Percentiles rank a stretch among this genome's conserved stretches.
phyloP scores from a whole-genome alignment of 106 monocot genomes.

The Amphibolis antarctica region DNA sequence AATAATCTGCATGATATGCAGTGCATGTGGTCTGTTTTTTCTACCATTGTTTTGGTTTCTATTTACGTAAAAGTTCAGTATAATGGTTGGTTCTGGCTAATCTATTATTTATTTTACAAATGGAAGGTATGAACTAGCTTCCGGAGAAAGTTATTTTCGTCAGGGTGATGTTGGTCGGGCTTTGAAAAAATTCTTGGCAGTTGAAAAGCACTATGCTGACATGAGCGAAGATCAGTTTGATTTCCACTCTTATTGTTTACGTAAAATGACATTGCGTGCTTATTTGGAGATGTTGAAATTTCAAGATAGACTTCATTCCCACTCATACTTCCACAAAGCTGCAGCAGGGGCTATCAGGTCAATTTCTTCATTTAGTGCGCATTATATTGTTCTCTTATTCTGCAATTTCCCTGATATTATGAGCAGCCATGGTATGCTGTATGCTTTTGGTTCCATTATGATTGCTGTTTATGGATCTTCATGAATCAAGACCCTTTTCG shows the following conservation, averaged over 20 bases:
- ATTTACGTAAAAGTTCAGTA: background rate
- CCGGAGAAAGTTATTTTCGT: conserved; percentile 90
- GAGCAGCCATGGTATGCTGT: background rate
- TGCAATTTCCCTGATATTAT: background rate
- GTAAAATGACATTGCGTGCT: conserved; percentile 95
- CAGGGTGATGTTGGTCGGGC: conserved; percentile 85
- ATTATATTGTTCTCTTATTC: background rate
- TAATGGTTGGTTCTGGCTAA: background rate
- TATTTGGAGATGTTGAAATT: conserved; percentile 94
- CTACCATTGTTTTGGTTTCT: background rate
- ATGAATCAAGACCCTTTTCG: no score
- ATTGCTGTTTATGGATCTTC: no score
- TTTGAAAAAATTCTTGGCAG: conserved; percentile 87
- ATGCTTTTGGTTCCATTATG: background rate
- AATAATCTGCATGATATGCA: conserved; percentile 99
- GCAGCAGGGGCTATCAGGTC: conserved; percentile 94
- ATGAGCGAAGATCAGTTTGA: conserved; percentile 99
- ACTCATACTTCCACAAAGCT: conserved; percentile 88
- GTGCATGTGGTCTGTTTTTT: conserved; percentile 77
- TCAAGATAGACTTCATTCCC: conserved; percentile 85
- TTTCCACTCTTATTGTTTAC: conserved; percentile 93
- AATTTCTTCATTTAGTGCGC: no score
- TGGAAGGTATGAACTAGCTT: conserved; percentile 87
- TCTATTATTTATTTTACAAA: background rate
- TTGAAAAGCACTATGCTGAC: conserved; percentile 93